Percentiles rank a stretch among this genome's conserved stretches.
phyloP scores from a whole-genome alignment of 257 asterid genomes.

The Knoxia roxburghii region DNA sequence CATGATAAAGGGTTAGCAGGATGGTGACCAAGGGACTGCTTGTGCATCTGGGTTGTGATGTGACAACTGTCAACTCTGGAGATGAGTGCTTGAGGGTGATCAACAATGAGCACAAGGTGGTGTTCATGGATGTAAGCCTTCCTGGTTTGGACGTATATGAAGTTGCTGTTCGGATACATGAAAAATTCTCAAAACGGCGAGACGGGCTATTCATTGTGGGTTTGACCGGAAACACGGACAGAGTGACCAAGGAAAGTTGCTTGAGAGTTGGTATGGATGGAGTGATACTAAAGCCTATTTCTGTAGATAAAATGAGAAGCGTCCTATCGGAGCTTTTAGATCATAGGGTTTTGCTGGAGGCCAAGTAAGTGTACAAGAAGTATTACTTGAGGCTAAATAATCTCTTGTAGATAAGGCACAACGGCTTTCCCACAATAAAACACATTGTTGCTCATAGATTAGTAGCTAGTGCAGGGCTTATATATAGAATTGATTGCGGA shows the following conservation, averaged over 20 bases:
- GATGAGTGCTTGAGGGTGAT: constrained; percentile 73
- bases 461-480: not conserved
- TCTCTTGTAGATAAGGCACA: constrained; percentile 2
- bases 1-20: constrained; percentile 65
- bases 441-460: not conserved
- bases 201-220: constrained; percentile 71
- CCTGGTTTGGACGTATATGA: constrained; percentile 55
- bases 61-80: constrained; percentile 52
- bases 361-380: constrained; percentile 26
- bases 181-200: constrained; percentile 54
- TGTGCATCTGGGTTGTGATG: constrained; percentile 84
- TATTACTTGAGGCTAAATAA: not conserved
- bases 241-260: constrained; percentile 65
- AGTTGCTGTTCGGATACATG: constrained; percentile 55
- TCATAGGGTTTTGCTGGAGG: constrained; percentile 51
- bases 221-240: constrained; percentile 61
- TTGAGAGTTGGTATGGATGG: constrained; percentile 81
- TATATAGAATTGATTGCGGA: constrained; percentile 4
- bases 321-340: constrained; percentile 70
- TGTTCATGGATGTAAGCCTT: constrained; percentile 60
- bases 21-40: constrained; percentile 85
- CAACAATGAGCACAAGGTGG: constrained; percentile 65
- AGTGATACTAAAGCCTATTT: constrained; percentile 69
- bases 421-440: not conserved
- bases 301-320: constrained; percentile 84